Evolutionary conservation across 495 filamentous ascomycete genomes (phyloP).

Genomic region (Penicillium longicatenatum): DNA sequence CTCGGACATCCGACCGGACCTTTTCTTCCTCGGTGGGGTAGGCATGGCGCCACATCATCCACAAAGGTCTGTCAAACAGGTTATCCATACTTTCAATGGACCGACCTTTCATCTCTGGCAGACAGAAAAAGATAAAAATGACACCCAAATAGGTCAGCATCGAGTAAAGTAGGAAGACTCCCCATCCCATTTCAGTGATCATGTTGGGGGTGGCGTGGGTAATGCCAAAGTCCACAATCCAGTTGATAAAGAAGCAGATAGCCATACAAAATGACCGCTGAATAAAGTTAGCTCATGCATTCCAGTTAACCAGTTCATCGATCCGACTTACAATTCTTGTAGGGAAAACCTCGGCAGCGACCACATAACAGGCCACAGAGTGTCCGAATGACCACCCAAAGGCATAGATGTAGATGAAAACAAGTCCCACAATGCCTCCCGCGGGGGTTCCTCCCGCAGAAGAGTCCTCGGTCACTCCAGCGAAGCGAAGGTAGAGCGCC

Average conservation of each 20-base stretch:
- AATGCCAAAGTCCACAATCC: slow-evolving; percentile 30
- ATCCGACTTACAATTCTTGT: slow-evolving; percentile 27
- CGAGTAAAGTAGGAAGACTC: slow-evolving; percentile 29
- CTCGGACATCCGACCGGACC: slow-evolving; percentile 22
- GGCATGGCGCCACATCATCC: slow-evolving; percentile 35
- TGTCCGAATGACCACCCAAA: slow-evolving; percentile 34
- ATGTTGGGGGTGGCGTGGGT: slow-evolving; percentile 30
- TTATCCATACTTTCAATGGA: slow-evolving; percentile 41
- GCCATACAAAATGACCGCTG: slow-evolving; percentile 27
- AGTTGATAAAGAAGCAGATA: slow-evolving; percentile 28
- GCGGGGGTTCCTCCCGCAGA: slow-evolving; percentile 36
- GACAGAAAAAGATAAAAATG: slow-evolving; percentile 32
- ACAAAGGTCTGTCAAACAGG: slow-evolving; percentile 34
- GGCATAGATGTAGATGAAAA: slow-evolving; percentile 70
- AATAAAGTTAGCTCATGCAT: neutral
- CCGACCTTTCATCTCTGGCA: slow-evolving; percentile 34
- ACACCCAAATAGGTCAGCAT: slow-evolving; percentile 31
- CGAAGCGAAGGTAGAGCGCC: slow-evolving; percentile 50
- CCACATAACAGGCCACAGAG: slow-evolving; percentile 28
- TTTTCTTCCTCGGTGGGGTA: slow-evolving; percentile 31
- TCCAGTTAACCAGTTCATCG: neutral
- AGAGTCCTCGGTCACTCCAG: slow-evolving; percentile 50
- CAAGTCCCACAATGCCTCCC: slow-evolving; percentile 55
- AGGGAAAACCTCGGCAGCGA: slow-evolving; percentile 30
- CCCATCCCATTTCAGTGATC: slow-evolving; percentile 34